Base-by-base conservation (phyloP, 805 yeast genomes). In the Grigorovia yakushimaensis region DNA sequence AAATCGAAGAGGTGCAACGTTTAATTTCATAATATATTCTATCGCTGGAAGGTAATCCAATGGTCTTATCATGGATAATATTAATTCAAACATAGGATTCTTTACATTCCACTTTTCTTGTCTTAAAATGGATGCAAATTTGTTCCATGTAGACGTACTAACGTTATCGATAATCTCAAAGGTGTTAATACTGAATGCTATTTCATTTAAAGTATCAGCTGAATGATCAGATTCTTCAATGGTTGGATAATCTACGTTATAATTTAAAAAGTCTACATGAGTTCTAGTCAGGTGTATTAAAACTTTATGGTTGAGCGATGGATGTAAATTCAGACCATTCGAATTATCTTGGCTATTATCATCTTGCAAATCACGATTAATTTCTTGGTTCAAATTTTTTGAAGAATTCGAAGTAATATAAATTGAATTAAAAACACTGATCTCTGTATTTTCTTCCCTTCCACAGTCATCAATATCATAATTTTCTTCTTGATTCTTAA, bases 61-160 rank as follows among this genome's bases (percentile, higher is more conserved):
- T 0, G 95, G 94, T 47, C 87, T 69, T 1, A 85, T 75, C 38
- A 79, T 80, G 18, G 73, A 73, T 41, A 88, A 56, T 4, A 66
- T 64, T 5, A 82, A 21, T 13, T 67, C 68, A 0, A 84, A 44
- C 84, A 89, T 83, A 44, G 78, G 74, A 0, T 79, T 77, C 21
- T 73, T 68, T 53, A 84, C 41, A 7, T 58, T 93, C 52, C 91
- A 68, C 27, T 80, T 87, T 21, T 80, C 74, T 43, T 78, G 79
- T 49, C 79, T 74, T 76, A 84, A 73, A 53, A 81, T 77, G 1
- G 89, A 79, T 27, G 81, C 70, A 61, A 88, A 81, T 66, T 84
- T 84, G 55, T 88, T 85, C 96, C 97, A 91, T 0, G 95, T 83
- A 0, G 97, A 91, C 0, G 88, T 77, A 1, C 88, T 82, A 1